Percentiles rank a stretch among this genome's conserved stretches.
Conservation (phyloP, 192 early-diverging fungal species). For the Paraglomus occultum region DNA sequence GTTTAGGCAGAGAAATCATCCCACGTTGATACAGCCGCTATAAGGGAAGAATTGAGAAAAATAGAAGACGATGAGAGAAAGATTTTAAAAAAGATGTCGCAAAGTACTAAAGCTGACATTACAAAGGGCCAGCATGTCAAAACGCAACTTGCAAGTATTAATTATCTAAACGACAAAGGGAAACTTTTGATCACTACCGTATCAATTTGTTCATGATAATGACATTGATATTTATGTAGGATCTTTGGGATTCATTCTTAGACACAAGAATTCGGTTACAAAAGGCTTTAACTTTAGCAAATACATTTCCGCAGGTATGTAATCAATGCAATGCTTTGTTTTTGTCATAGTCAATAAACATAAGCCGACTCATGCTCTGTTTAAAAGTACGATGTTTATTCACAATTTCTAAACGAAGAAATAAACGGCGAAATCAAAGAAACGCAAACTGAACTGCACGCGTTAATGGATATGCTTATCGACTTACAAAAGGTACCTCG, state of each 20-base stretch:
- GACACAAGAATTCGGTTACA: conserved; percentile 89
- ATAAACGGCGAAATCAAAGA: conserved; percentile 32
- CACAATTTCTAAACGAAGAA: conserved; percentile 22
- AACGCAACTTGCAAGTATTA: conserved; percentile 75
- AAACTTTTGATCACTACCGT: neutral
- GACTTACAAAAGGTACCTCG: conserved; percentile 34
- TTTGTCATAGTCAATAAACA: conserved; percentile 35
- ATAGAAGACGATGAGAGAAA: conserved; percentile 82
- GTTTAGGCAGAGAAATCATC: too few relatives aligned
- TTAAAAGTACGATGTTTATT: conserved; percentile 27
- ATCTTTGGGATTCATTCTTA: conserved; percentile 77
- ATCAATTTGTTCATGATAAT: neutral
- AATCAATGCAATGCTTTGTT: conserved; percentile 35
- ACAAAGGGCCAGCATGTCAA: conserved; percentile 92
- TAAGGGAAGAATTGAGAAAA: conserved; percentile 60
- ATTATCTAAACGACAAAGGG: neutral
- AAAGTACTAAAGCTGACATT: conserved; percentile 72
- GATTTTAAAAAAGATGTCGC: conserved; percentile 72
- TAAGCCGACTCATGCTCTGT: conserved; percentile 34
- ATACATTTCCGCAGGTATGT: conserved; percentile 71
- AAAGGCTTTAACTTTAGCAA: conserved; percentile 69
- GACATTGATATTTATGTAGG: conserved; percentile 34
- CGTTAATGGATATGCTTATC: conserved; percentile 43
- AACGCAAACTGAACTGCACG: conserved; percentile 32
- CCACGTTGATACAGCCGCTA: conserved; percentile 37